A percentile compares a stretch with the other conserved stretches of the same genome.
Conservation (phyloP, 1,284 basidiomycete species). For the Boletellus dicymbophilus region DNA sequence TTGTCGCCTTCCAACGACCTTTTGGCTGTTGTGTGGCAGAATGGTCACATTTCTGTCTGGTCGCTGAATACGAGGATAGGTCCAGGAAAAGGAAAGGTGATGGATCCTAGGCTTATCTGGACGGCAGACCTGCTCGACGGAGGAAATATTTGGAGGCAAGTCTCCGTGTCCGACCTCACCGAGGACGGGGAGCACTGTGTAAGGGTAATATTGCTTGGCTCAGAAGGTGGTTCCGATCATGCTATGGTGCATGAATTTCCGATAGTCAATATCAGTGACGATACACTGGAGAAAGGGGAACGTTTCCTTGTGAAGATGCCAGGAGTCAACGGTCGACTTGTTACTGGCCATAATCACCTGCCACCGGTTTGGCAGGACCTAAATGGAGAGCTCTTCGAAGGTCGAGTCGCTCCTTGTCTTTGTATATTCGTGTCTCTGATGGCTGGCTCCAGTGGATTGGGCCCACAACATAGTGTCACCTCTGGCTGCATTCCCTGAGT, state of each 20-base stretch:
- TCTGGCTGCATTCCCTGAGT: conserved; percentile 54
- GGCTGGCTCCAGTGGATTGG: conserved; percentile 13
- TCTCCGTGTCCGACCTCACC: conserved; percentile 30
- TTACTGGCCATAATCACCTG: conserved; percentile 29
- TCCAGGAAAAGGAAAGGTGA: conserved; percentile 62
- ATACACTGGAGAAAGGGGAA: conserved; percentile 5
- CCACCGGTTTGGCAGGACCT: conserved; percentile 49
- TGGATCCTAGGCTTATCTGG: conserved; percentile 60
- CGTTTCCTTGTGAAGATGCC: conserved; percentile 27
- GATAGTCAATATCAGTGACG: neutral
- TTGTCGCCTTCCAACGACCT: conserved; percentile 62
- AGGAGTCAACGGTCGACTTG: conserved; percentile 44
- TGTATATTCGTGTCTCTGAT: conserved; percentile 14
- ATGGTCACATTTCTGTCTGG: conserved; percentile 67
- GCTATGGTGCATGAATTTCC: conserved; percentile 19
- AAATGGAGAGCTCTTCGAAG: conserved; percentile 51
- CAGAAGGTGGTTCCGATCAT: conserved; percentile 19
- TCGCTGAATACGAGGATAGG: conserved; percentile 63
- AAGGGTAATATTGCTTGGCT: conserved; percentile 22
- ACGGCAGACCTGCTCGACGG: conserved; percentile 34
- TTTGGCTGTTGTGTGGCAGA: conserved; percentile 72
- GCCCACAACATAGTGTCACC: conserved; percentile 22
- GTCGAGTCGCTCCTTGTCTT: conserved; percentile 37
- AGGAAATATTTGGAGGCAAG: conserved; percentile 38
- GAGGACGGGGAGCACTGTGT: conserved; percentile 4